phyloP scores from a whole-genome alignment of 1,139 yeast genomes.

The Yamadazyma oceani region DNA sequence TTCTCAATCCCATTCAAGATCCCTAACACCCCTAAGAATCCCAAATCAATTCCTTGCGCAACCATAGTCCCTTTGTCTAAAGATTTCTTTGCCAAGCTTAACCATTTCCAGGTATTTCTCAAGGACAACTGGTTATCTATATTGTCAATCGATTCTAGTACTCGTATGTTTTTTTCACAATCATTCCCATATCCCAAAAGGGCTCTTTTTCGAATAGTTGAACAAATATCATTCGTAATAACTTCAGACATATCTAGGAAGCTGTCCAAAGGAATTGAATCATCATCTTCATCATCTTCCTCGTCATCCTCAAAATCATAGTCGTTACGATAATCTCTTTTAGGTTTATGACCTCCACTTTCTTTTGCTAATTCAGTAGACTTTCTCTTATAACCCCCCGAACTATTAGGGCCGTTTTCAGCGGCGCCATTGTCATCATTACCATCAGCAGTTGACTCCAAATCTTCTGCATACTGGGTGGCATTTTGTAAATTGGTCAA shows the following conservation, averaged over 20 bases:
- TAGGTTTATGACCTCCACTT: no score
- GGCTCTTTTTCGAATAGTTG: constrained; percentile 70
- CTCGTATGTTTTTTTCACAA: constrained; percentile 60
- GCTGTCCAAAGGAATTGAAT: constrained; percentile 30
- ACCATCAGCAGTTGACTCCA: constrained; percentile 30
- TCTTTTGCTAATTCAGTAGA: no score
- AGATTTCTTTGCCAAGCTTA: constrained; percentile 67
- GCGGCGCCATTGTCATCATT: constrained; percentile 21
- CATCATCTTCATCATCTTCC: constrained; percentile 28
- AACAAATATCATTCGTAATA: constrained; percentile 62
- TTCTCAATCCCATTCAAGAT: constrained; percentile 84
- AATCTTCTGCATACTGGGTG: constrained; percentile 19
- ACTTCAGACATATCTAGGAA: constrained; percentile 37
- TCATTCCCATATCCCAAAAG: constrained; percentile 71
- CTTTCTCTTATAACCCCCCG: no score
- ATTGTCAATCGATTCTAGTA: constrained; percentile 54
- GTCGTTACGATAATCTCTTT: constrained; percentile 22
- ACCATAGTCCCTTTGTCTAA: constrained; percentile 70
- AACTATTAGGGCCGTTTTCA: constrained; percentile 12
- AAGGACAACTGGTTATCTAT: constrained; percentile 60
- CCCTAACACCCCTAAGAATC: constrained; percentile 85
- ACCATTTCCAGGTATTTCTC: constrained; percentile 88
- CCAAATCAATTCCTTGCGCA: constrained; percentile 69
- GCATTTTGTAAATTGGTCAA: constrained; percentile 16
- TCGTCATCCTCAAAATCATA: constrained; percentile 22